Conservation (phyloP, 352 stramenopile species). For the Globisporangium cystogenes region DNA sequence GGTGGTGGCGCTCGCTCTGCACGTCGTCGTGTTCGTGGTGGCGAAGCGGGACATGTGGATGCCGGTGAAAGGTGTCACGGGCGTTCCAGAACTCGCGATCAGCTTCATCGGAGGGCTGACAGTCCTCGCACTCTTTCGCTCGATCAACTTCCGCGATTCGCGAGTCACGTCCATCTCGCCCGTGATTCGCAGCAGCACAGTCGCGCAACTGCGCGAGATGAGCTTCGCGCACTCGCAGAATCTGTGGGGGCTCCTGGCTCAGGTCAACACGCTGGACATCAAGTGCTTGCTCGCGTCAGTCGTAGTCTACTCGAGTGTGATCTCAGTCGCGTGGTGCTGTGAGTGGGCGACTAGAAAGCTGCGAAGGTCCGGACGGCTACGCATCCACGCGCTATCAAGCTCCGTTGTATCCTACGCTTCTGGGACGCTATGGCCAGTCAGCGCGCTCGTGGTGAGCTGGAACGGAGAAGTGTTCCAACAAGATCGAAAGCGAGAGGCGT, state of each 20-base stretch:
- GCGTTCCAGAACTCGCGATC: conserved; percentile 18
- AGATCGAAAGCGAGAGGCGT: too few species aligned
- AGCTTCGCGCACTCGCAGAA: conserved; percentile 3
- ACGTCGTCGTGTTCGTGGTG: conserved; percentile 9
- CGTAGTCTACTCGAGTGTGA: too few species aligned
- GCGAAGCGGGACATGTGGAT: conserved; percentile 9
- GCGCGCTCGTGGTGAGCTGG: too few species aligned
- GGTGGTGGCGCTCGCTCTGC: conserved; percentile 14
- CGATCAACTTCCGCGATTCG: conserved; percentile 8
- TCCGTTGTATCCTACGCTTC: too few species aligned
- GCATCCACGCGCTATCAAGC: too few species aligned
- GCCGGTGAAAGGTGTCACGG: conserved; percentile 10
- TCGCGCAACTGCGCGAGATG: not conserved
- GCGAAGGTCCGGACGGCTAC: too few species aligned
- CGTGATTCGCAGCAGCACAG: not conserved
- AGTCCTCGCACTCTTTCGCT: conserved; percentile 8
- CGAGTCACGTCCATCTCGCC: conserved; percentile 3
- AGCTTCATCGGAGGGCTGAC: conserved; percentile 15
- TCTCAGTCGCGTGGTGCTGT: too few species aligned
- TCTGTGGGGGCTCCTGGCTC: not conserved
- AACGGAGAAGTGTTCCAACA: too few species aligned
- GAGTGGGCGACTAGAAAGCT: not conserved
- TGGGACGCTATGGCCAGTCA: too few species aligned
- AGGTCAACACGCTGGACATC: conserved; percentile 6
- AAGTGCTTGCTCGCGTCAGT: conserved; percentile 3